Conservation (phyloP, 2,329 filamentous ascomycete genomes). For the Hirsutella rhossiliensis region DNA sequence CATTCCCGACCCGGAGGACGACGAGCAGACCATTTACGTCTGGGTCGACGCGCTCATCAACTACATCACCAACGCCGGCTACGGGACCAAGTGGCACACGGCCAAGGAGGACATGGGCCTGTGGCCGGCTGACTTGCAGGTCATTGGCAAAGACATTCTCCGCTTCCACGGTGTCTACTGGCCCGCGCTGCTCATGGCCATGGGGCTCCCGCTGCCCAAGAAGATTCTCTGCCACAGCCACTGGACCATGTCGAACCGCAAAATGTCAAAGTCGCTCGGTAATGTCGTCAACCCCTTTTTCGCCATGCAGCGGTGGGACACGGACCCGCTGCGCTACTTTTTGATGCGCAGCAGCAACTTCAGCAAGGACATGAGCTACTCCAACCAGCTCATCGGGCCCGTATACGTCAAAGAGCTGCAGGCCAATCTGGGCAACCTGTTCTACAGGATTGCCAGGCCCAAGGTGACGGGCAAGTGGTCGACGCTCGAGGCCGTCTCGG, state of each 20-base stretch:
- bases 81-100: conserved; percentile 49
- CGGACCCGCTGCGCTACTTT: conserved; percentile 84
- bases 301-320: conserved; percentile 76
- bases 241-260: conserved; percentile 83
- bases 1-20: conserved; percentile 74
- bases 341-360: conserved; percentile 72
- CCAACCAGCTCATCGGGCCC: conserved; percentile 62
- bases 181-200: conserved; percentile 88
- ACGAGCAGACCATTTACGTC: conserved; percentile 86
- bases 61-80: conserved; percentile 81
- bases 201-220: conserved; percentile 67
- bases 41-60: conserved; percentile 96
- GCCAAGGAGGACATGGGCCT: conserved; percentile 48
- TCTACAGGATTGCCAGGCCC: conserved; percentile 55
- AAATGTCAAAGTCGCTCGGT: conserved; percentile 94
- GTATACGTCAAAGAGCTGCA: conserved; percentile 73
- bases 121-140: conserved; percentile 87
- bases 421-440: conserved; percentile 68
- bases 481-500: conserved; percentile 42
- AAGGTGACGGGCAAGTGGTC: conserved; percentile 48
- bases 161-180: conserved; percentile 97
- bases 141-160: conserved; percentile 93
- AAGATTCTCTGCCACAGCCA: conserved; percentile 82
- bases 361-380: conserved; percentile 69
- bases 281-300: conserved; percentile 94